A percentile compares a stretch with the other conserved stretches of the same genome.
Conservation (phyloP, 306 rosid species). For the Trifolium pratense region DNA sequence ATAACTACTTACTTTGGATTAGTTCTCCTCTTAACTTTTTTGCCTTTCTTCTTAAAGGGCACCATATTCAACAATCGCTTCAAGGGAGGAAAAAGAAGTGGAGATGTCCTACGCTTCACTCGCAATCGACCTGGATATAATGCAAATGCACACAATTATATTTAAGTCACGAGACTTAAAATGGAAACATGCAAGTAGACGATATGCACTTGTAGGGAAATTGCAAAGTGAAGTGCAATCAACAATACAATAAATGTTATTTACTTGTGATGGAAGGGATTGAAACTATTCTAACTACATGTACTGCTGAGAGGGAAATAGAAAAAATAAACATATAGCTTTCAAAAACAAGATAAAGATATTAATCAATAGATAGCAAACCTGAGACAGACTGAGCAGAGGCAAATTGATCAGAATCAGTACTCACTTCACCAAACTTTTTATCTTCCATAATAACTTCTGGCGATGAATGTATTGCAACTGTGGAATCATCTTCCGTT, state of each 20-base stretch:
- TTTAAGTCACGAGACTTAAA: conserved; percentile 1
- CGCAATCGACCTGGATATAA: conserved; percentile 56
- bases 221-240: conserved; percentile 23
- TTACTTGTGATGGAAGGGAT: background rate
- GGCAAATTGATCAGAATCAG: conserved; percentile 35
- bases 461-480: conserved; percentile 27
- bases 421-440: conserved; percentile 42
- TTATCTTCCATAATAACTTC: conserved; percentile 54
- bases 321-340: background rate
- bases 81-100: conserved; percentile 56
- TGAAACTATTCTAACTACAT: conserved; percentile 1
- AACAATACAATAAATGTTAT: background rate
- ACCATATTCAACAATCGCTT: conserved; percentile 54
- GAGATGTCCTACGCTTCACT: conserved; percentile 50
- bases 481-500: conserved; percentile 40
- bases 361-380: conserved; percentile 13
- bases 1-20: conserved; percentile 24
- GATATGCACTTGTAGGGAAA: conserved; percentile 1
- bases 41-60: conserved; percentile 64
- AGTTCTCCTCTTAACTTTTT: conserved; percentile 48
- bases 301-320: conserved; percentile 4
- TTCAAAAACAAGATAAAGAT: conserved; percentile 24
- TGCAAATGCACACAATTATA: conserved; percentile 22
- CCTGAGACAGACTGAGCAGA: conserved; percentile 53
- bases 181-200: conserved; percentile 22